Percentiles rank a stretch among this genome's conserved stretches.
phyloP scores from a whole-genome alignment of 257 asterid genomes.

The Agastache rugosa region DNA sequence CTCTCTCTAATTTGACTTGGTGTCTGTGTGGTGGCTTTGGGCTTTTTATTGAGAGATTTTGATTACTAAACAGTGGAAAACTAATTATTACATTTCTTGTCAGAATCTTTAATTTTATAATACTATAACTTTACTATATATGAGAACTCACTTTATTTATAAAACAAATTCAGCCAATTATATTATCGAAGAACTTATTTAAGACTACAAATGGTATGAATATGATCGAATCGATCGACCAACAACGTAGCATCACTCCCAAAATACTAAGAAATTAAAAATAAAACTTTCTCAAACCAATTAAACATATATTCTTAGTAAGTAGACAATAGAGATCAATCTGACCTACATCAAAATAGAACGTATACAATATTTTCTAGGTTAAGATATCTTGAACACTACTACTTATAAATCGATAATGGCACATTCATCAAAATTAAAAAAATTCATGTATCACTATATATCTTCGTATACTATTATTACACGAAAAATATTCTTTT shows the following conservation, averaged over 20 bases:
- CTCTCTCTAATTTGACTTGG: conserved; percentile 45
- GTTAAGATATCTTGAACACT: too few relatives aligned
- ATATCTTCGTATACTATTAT: too few relatives aligned
- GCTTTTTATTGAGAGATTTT: conserved; percentile 42
- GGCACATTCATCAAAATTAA: too few relatives aligned
- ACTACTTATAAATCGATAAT: too few relatives aligned
- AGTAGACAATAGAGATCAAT: too few relatives aligned
- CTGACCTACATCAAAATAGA: too few relatives aligned
- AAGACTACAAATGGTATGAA: neutral
- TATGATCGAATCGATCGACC: neutral
- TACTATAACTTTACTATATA: too few relatives aligned
- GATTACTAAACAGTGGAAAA: conserved; percentile 27
- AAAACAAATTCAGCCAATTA: neutral
- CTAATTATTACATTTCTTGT: neutral
- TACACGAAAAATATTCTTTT: too few relatives aligned
- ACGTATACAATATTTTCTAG: too few relatives aligned
- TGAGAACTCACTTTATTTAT: neutral
- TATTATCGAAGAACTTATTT: neutral
- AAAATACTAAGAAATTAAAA: neutral
- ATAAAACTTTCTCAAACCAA: too few relatives aligned
- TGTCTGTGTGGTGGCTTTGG: conserved; percentile 24
- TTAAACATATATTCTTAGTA: too few relatives aligned
- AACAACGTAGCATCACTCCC: neutral
- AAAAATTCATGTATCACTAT: too few relatives aligned
- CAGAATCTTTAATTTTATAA: neutral